Evolutionary conservation across 345 rosid genomes (phyloP).

Genomic region (Cardamine chenopodiifolia): DNA sequence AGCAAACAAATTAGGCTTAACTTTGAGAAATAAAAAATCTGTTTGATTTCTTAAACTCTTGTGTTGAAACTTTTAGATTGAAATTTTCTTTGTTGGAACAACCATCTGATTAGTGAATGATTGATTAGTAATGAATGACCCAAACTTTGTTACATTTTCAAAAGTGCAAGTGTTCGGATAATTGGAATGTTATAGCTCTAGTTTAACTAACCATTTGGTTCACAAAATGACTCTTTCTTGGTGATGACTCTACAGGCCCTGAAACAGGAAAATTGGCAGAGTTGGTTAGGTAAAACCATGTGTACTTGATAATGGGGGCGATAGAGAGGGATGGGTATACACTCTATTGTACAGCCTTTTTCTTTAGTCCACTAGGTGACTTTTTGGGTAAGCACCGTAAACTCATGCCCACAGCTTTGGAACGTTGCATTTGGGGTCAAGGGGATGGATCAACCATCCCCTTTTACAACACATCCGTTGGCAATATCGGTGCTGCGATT

Average conservation of each 20-base stretch:
- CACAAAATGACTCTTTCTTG: slow-evolving; percentile 10
- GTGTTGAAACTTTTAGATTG: background rate
- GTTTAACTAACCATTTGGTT: background rate
- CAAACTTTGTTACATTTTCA: background rate
- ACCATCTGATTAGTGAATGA: background rate
- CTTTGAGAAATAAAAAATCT: background rate
- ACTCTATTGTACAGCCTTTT: slow-evolving; percentile 78
- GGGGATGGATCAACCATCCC: slow-evolving; percentile 97
- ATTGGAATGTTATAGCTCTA: too few species aligned
- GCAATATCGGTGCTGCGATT: slow-evolving; percentile 89
- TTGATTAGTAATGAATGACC: background rate
- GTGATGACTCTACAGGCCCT: slow-evolving; percentile 55
- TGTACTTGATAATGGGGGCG: slow-evolving; percentile 79
- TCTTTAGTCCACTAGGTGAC: slow-evolving; percentile 74
- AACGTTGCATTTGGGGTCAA: slow-evolving; percentile 93
- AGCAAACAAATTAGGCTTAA: background rate
- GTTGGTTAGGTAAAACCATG: slow-evolving; percentile 70
- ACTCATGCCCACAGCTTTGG: slow-evolving; percentile 83
- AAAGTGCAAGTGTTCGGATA: background rate
- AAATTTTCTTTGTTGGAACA: background rate
- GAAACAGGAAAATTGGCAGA: slow-evolving; percentile 75
- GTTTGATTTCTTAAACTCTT: background rate
- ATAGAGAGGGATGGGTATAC: slow-evolving; percentile 95
- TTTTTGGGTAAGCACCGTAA: slow-evolving; percentile 91
- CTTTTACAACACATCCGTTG: slow-evolving; percentile 74